phyloP scores from a whole-genome alignment of 208 protist genomes.

The Lotmaria passim region DNA sequence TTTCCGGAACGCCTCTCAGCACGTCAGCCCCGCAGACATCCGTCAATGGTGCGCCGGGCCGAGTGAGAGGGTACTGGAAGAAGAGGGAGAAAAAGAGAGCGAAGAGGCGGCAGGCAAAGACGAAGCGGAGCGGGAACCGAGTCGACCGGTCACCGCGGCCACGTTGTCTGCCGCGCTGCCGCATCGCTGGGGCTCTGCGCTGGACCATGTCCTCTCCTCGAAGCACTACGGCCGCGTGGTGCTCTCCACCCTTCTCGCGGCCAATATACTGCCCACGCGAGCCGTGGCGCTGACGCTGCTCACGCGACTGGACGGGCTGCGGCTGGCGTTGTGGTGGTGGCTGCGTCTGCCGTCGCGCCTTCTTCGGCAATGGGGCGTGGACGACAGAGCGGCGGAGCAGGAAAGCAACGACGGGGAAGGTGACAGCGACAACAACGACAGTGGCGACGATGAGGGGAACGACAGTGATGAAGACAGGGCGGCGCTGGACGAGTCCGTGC shows the following conservation, averaged over 20 bases:
- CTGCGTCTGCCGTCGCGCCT: constrained; percentile 45
- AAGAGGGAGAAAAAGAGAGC: neutral
- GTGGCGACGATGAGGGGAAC: constrained; percentile 30
- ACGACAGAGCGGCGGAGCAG: constrained; percentile 25
- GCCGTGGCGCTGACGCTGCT: constrained; percentile 37
- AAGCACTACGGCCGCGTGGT: constrained; percentile 30
- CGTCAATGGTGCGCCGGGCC: constrained; percentile 25
- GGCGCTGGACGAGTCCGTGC: constrained; percentile 21
- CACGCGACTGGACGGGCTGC: constrained; percentile 45
- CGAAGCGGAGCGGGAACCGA: neutral
- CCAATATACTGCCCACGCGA: constrained; percentile 49
- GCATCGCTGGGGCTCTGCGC: constrained; percentile 27
- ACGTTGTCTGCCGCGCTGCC: constrained; percentile 1
- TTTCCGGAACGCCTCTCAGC: constrained; percentile 12
- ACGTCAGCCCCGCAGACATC: constrained; percentile 4
- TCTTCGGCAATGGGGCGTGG: constrained; percentile 51
- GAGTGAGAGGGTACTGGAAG: constrained; percentile 11
- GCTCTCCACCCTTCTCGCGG: constrained; percentile 46
- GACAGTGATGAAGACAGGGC: constrained; percentile 25
- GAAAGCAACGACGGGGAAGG: constrained; percentile 1
- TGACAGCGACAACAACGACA: constrained; percentile 7
- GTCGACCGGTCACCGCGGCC: neutral
- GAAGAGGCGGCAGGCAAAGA: neutral
- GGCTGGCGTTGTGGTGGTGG: constrained; percentile 71
- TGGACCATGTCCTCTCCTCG: constrained; percentile 35